Base-by-base conservation (phyloP, 2,329 filamentous ascomycete species). In the Alternaria sp. region DNA sequence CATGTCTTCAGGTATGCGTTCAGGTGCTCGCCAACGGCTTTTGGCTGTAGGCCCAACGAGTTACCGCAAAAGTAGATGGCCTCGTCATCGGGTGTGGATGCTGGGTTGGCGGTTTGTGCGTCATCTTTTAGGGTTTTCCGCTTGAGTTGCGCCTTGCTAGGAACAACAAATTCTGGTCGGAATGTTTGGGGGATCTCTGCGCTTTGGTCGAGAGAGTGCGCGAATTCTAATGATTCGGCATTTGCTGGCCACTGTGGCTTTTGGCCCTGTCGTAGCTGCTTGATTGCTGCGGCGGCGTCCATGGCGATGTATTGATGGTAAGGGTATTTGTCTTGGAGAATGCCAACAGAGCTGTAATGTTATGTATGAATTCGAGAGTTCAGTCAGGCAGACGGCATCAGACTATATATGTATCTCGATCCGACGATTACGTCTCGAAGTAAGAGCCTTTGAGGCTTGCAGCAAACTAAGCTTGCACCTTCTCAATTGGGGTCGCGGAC, bases 21-120 rank as follows among this genome's bases (percentile, higher is more conserved):
- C 64, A 96, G 79, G 65, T 92, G 87, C n/a, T 84, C 80, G 16
- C 86, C 83, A 0, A 90, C 87, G 6, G 86, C 86, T 64, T 86
- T 88, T 28, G 93, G 93, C 76, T 97, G 93, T 2, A 94, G 86
- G 36, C 93, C 93, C 1, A 97, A 85, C 0, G 93, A 97, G 81
- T 97, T 97, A 55, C 93, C 93, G 68, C 93, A 94, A 64, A 97
- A 89, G 78, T 97, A 97, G 58, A 92, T 89, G 64, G 84, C 85
- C 54, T 81, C 79, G 12, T 84, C 72, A 9, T 76, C 75, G 10
- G 71, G 64, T n/a, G 78, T 70, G 43, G 76, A 77, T 7, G 69
- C 72, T 27, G 58, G 46, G 9, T 66, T 67, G 27, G 69, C 59
- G 4, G 73, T 73, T 54, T 64, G 65, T 30, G 69, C 58, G 22